Percentiles rank a stretch among this genome's conserved stretches.
These are phyloP conservation scores for Capronia epimyces DNA, from an alignment of 2,329 filamentous ascomycete genomes.

Conservation along the genomic window DNA sequence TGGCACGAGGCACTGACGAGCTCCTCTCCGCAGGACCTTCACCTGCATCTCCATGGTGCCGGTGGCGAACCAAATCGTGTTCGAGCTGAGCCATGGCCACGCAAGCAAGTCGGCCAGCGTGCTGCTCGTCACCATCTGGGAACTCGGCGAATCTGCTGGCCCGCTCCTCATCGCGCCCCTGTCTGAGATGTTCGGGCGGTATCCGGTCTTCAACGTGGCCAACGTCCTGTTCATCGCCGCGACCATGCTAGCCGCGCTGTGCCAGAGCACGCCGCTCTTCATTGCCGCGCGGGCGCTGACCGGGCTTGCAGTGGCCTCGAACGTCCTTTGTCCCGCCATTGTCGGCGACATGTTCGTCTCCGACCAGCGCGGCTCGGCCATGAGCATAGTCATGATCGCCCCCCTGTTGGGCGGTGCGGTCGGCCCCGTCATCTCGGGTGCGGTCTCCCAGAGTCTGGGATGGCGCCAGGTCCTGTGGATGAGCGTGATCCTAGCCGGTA, in stretches of 20 bases:
- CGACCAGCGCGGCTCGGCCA: conserved; percentile 54
- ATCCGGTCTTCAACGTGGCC: conserved; percentile 35
- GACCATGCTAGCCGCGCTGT: conserved; percentile 37
- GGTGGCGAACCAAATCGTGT: conserved; percentile 48
- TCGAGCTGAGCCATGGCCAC: conserved; percentile 39
- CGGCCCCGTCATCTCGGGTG: conserved; percentile 29
- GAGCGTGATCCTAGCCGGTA: conserved; percentile 17
- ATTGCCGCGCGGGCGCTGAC: conserved; percentile 43
- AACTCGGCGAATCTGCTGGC: conserved; percentile 45
- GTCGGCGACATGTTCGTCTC: conserved; percentile 58
- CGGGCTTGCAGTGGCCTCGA: conserved; percentile 41
- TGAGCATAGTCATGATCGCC: conserved; percentile 54
- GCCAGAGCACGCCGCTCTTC: conserved; percentile 37
- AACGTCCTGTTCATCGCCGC: conserved; percentile 45
- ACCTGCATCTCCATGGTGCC: conserved; percentile 55
- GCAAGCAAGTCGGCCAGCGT: conserved; percentile 46
- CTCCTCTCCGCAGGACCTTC: conserved; percentile 52
- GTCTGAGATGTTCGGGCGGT: conserved; percentile 42
- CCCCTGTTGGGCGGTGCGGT: conserved; percentile 43
- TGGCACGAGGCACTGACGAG: too few species aligned
- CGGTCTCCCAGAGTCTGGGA: conserved; percentile 23
- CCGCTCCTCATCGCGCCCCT: conserved; percentile 44
- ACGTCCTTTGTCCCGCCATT: conserved; percentile 59
- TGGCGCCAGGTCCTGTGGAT: conserved; percentile 30
- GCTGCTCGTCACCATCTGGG: conserved; percentile 47